Evolutionary conservation across 768 basidiomycete genomes (phyloP), one percentile per base, ranked within the genome.

Genomic region (Phylloporus sp.): DNA sequence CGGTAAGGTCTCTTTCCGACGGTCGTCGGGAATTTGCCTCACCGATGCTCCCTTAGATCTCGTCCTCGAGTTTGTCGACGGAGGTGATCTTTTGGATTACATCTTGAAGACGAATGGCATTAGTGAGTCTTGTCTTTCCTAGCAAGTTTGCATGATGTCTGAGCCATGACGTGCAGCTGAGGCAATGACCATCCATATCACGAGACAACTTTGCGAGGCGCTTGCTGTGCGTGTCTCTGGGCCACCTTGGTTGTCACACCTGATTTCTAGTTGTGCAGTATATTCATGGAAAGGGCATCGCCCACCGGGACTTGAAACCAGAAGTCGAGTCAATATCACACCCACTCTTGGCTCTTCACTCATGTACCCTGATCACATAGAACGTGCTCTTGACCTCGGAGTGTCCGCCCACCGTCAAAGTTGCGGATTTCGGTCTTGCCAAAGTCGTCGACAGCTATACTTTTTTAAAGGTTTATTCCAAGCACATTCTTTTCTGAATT

Each of bases 381-480:
- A 94, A 95, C 55, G 81, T 94, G 7, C 76, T 95, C 2, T 66
- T 96, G n/a, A 93, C 91, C 1, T 71, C 61, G 9, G 78, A 82
- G 33, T 53, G 71, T 3, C 87, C 86, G 0, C 86, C 86, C 0
- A 65, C 69, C 2, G 81, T 90, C 56, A 97, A 97, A 61, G 84
- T 97, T 14, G 94, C 95, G 3, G 95, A 97, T 65, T 99, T 96
- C 61, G 95, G 95, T 4, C 78, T 97, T 7, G 94, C 95, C 1
- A 99, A 98, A 63, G 81, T 86, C n/a, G 81, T 90, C 20, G 82
- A 90, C 52, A 82, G 80, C 52, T 62, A 80, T 54, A 90, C 87
- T 0, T 84, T 86, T 77, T 68, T 91, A 11, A 76, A 76, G 54
- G 90, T 90, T 53, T 14, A 80, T 65, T 22, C 5, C 20, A 13